phyloP scores from a whole-genome alignment of 768 basidiomycete genomes.

The Boletellus emodensis region DNA sequence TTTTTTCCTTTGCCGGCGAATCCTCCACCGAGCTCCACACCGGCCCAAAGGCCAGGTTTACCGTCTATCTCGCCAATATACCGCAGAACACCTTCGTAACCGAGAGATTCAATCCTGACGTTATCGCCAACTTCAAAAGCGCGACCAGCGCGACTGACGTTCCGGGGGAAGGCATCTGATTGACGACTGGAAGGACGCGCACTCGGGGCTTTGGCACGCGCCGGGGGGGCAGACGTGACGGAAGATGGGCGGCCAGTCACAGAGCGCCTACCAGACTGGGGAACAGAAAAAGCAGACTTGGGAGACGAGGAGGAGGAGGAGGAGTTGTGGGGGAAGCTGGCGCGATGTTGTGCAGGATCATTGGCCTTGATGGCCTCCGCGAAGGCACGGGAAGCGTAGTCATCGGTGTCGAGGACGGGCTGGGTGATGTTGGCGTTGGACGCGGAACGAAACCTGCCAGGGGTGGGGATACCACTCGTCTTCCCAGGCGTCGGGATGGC shows the following conservation, averaged over 20 bases:
- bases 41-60: conserved; percentile 89
- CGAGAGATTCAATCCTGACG: conserved; percentile 83
- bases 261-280: conserved; percentile 41
- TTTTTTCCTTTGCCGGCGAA: conserved; percentile 95
- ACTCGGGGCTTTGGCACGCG: conserved; percentile 51
- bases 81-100: conserved; percentile 78
- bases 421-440: conserved; percentile 43
- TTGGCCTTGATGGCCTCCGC: conserved; percentile 78
- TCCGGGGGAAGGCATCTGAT: conserved; percentile 53
- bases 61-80: conserved; percentile 86
- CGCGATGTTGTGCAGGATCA: conserved; percentile 70
- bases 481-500: conserved; percentile 48
- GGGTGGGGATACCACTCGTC: conserved; percentile 58
- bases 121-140: conserved; percentile 71
- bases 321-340: conserved; percentile 35
- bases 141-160: conserved; percentile 42
- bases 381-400: conserved; percentile 68
- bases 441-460: conserved; percentile 65
- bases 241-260: conserved; percentile 60
- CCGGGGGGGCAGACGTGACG: conserved; percentile 47
- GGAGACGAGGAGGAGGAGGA: conserved; percentile 49
- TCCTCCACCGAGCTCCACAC: conserved; percentile 83
- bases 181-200: conserved; percentile 63
- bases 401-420: conserved; percentile 37
- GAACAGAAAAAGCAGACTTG: conserved; percentile 34